Evolutionary conservation across 2,329 filamentous ascomycete species (phyloP).

Genomic region (Pseudogymnoascus sp.): DNA sequence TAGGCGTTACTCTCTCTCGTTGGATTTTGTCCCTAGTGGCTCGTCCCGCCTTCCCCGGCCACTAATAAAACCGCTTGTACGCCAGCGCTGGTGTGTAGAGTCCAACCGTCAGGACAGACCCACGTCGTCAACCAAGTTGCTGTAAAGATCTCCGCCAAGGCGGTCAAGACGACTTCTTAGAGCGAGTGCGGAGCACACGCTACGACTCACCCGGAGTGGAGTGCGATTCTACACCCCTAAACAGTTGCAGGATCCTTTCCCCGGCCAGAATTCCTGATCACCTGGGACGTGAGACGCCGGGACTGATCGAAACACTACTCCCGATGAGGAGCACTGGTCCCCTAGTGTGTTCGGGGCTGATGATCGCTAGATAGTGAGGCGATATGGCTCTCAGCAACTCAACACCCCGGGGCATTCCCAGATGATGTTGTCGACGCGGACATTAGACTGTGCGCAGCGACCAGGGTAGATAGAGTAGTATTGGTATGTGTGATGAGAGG

Average conservation of each 20-base stretch:
- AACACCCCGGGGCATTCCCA: background rate
- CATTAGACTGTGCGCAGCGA: background rate
- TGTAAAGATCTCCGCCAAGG: conserved; percentile 3
- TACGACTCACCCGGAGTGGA: background rate
- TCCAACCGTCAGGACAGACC: background rate
- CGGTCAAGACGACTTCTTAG: conserved; percentile 1
- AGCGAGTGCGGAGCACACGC: conserved; percentile 1
- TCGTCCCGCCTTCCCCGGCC: conserved; percentile 3
- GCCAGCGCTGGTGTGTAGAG: background rate
- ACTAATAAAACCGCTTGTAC: background rate
- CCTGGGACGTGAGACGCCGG: conserved; percentile 1
- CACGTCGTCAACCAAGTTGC: background rate
- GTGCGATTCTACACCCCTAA: background rate
- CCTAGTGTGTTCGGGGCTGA: background rate
- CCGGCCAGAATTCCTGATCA: background rate
- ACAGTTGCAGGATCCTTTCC: conserved; percentile 1
- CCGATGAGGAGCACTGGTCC: background rate
- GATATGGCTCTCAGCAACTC: background rate
- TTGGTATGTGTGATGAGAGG: background rate
- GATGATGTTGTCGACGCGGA: background rate
- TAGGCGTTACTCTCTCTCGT: background rate
- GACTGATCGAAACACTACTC: background rate
- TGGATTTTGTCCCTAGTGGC: background rate
- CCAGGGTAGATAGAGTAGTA: background rate
- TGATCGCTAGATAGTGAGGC: background rate